phyloP scores from a whole-genome alignment of 139 green algal species.

The Zygnema cylindricum region DNA sequence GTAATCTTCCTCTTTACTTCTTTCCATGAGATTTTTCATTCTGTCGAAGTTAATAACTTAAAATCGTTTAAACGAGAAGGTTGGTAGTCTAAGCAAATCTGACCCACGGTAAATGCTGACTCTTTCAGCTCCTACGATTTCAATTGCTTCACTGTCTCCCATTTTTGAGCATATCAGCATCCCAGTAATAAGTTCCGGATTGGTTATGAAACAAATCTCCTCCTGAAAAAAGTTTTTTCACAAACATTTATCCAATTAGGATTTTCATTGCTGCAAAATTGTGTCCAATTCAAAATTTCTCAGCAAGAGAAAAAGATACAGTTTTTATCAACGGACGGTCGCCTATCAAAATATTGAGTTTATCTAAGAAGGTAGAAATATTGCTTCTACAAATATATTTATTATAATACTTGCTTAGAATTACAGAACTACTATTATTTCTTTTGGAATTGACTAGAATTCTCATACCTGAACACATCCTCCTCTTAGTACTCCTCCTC shows the following conservation, averaged over 20 bases:
- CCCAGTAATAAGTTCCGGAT: slow-evolving; percentile 47
- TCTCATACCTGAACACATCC: slow-evolving; percentile 24
- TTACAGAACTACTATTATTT: background rate
- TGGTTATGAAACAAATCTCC: slow-evolving; percentile 58
- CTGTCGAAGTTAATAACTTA: no score
- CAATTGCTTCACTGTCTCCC: slow-evolving; percentile 47
- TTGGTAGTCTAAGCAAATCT: background rate
- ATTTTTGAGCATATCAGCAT: slow-evolving; percentile 51
- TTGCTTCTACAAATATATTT: background rate
- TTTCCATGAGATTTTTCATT: no score
- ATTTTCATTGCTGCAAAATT: background rate
- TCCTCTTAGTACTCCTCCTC: slow-evolving; percentile 33
- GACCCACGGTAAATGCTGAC: slow-evolving; percentile 53
- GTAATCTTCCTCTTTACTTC: no score
- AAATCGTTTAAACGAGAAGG: no score
- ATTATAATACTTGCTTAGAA: background rate
- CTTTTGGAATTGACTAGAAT: background rate
- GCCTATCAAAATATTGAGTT: background rate
- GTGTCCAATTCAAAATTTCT: background rate
- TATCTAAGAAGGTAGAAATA: no score
- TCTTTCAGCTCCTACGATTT: slow-evolving; percentile 52
- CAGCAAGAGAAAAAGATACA: no score
- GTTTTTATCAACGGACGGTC: no score
- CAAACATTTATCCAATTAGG: no score
- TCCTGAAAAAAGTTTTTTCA: background rate